Percentiles rank a stretch among this genome's conserved stretches.
Conservation (phyloP, 2,329 filamentous ascomycete genomes). For the Pseudogymnoascus sp. region DNA sequence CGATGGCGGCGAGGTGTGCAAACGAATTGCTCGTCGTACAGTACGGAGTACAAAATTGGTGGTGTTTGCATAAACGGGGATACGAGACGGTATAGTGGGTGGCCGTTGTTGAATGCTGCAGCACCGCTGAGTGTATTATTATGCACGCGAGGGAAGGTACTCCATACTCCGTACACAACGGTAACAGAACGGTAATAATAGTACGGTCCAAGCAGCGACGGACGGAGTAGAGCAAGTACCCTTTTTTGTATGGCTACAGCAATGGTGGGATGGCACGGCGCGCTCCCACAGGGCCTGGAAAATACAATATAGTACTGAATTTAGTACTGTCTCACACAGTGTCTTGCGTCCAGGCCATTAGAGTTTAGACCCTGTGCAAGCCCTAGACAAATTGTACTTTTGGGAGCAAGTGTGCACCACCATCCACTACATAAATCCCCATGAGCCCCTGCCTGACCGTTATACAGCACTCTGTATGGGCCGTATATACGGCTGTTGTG, state of each 20-base stretch:
- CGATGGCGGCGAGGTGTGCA: neutral
- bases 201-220: neutral
- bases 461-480: neutral
- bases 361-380: constrained; percentile 7
- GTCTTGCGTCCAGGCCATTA: neutral
- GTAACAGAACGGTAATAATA: neutral
- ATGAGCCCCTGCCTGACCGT: neutral
- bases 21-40: neutral
- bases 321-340: neutral
- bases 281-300: neutral
- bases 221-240: neutral
- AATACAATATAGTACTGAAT: neutral
- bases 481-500: neutral
- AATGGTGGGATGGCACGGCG: constrained; percentile 1
- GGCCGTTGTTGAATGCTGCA: neutral
- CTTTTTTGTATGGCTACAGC: neutral
- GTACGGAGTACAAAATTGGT: neutral
- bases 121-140: neutral
- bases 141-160: constrained; percentile 2
- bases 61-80: constrained; percentile 2
- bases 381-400: neutral
- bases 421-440: neutral
- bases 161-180: neutral
- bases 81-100: neutral
- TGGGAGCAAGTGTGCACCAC: neutral